phyloP scores from a whole-genome alignment of 257 asterid species.

The Solanum virginianum region DNA sequence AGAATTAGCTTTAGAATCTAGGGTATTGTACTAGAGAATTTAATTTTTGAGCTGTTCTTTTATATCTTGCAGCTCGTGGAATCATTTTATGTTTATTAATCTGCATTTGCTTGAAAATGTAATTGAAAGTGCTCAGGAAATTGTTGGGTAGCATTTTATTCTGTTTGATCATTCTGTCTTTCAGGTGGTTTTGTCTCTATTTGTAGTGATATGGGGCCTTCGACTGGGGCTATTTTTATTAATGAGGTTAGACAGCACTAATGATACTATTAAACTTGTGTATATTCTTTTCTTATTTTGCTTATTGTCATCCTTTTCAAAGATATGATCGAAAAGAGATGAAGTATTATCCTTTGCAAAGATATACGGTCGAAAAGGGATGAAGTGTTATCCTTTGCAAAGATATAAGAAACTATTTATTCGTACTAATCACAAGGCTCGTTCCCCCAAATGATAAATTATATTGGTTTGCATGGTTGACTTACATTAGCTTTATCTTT shows the following conservation, averaged over 20 bases:
- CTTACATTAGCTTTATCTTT: background rate
- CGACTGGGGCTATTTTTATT: conserved; percentile 72
- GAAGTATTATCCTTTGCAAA: background rate
- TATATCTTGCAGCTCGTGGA: background rate
- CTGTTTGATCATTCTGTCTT: background rate
- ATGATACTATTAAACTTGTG: background rate
- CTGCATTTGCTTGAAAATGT: background rate
- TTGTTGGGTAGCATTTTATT: background rate
- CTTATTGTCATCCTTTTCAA: background rate
- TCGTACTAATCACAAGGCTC: background rate
- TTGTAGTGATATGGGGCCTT: conserved; percentile 81
- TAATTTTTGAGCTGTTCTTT: background rate
- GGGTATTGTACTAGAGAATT: background rate
- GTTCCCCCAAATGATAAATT: background rate
- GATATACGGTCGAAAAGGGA: background rate
- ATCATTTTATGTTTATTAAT: background rate
- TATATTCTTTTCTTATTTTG: background rate
- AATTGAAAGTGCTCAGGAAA: background rate
- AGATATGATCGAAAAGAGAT: background rate
- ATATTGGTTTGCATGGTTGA: background rate
- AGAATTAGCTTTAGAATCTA: background rate
- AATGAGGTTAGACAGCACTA: conserved; percentile 45
- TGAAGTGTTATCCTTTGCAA: background rate
- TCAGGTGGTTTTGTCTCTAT: conserved; percentile 71
- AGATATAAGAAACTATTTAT: background rate